A percentile compares a stretch with the other conserved stretches of the same genome.
Evolutionary conservation across 805 yeast species (phyloP).

Genomic region (Trichomonascus vanleenenianus): DNA sequence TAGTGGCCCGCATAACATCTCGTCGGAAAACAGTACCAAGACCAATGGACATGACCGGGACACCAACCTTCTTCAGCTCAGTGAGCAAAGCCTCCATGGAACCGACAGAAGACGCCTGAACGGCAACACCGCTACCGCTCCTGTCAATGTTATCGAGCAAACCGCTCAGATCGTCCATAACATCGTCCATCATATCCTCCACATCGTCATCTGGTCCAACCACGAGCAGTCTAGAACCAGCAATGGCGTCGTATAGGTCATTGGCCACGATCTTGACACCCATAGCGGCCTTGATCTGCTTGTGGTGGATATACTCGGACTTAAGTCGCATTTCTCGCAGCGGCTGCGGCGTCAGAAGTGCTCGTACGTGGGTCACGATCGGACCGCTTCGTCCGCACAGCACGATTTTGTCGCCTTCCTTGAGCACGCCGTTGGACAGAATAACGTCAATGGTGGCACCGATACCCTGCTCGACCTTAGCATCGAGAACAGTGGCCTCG

Average conservation of each 20-base stretch:
- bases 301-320: slow-evolving; percentile 93
- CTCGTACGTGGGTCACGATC: slow-evolving; percentile 91
- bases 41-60: slow-evolving; percentile 98
- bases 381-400: slow-evolving; percentile 99
- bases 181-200: slow-evolving; percentile 95
- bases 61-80: slow-evolving; percentile 96
- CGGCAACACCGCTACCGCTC: slow-evolving; percentile 95
- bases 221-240: slow-evolving; percentile 92
- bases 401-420: slow-evolving; percentile 92
- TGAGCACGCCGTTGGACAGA: slow-evolving; percentile 88
- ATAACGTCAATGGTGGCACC: slow-evolving; percentile 99
- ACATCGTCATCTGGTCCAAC: slow-evolving; percentile 98
- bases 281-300: slow-evolving; percentile 96
- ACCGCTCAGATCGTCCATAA: slow-evolving; percentile 96
- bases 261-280: slow-evolving; percentile 99
- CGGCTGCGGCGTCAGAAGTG: slow-evolving; percentile 95
- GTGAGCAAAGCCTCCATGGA: slow-evolving; percentile 94
- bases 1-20: slow-evolving; percentile 94
- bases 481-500: slow-evolving; percentile 96
- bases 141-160: slow-evolving; percentile 90
- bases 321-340: slow-evolving; percentile 91
- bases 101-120: slow-evolving; percentile 97
- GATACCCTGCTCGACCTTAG: slow-evolving; percentile 95
- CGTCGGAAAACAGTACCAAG: slow-evolving; percentile 97
- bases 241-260: slow-evolving; percentile 96